These are phyloP conservation scores for Pseudozyma sp. DNA, from an alignment of 1,284 basidiomycete genomes.

Conservation along the genomic window DNA sequence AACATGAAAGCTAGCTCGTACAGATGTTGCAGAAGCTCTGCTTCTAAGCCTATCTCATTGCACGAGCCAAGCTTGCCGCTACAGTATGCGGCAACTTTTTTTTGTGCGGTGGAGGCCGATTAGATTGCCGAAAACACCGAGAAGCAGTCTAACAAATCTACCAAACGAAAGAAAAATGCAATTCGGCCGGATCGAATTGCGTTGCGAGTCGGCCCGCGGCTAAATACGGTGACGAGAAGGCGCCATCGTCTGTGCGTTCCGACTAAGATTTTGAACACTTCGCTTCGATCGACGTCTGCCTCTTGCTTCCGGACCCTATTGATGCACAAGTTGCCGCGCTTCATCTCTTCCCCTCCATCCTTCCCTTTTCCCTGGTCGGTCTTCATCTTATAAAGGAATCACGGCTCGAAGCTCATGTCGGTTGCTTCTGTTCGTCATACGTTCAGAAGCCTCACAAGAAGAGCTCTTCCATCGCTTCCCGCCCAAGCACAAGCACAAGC, in stretches of 20 bases:
- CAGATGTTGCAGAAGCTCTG: too few relatives aligned
- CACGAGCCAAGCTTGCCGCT: not conserved
- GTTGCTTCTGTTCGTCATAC: slow-evolving; percentile 1
- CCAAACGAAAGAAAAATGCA: not conserved
- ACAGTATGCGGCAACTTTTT: not conserved
- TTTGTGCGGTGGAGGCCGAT: slow-evolving; percentile 20
- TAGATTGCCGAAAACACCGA: slow-evolving; percentile 6
- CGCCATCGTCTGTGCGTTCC: slow-evolving; percentile 17
- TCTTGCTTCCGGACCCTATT: not conserved
- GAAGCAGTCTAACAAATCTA: slow-evolving; percentile 6
- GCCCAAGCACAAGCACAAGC: not conserved
- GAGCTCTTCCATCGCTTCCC: slow-evolving; percentile 9
- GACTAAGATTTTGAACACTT: not conserved
- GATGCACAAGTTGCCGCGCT: slow-evolving; percentile 19
- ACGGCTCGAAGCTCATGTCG: slow-evolving; percentile 7
- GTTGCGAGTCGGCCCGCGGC: slow-evolving; percentile 23
- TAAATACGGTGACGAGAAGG: not conserved
- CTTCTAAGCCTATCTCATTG: not conserved
- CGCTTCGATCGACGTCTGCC: not conserved
- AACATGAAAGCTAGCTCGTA: too few relatives aligned
- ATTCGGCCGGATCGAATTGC: slow-evolving; percentile 2
- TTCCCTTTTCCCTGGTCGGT: not conserved
- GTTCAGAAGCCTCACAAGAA: slow-evolving; percentile 4
- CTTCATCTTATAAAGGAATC: slow-evolving; percentile 6
- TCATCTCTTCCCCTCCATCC: slow-evolving; percentile 8